phyloP scores from a whole-genome alignment of 352 stramenopile genomes.

The Elongisporangium prolatum region DNA sequence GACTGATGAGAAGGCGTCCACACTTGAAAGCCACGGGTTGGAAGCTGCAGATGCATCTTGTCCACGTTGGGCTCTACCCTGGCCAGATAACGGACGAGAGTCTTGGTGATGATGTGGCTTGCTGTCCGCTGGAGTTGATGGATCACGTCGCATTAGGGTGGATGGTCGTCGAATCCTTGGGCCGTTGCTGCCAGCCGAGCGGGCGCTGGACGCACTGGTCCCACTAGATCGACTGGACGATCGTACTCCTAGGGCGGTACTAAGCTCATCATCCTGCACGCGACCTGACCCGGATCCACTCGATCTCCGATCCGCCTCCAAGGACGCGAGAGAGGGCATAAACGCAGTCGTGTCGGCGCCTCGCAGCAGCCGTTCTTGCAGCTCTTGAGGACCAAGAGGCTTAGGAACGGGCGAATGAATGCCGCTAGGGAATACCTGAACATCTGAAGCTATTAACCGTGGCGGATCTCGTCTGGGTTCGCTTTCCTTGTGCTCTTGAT shows the following conservation, averaged over 20 bases:
- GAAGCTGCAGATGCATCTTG: background rate
- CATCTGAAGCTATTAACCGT: background rate
- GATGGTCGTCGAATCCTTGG: background rate
- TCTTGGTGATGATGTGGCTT: background rate
- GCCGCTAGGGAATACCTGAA: background rate
- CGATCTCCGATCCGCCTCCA: conserved; percentile 2
- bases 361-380: background rate
- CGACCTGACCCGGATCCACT: conserved; percentile 13
- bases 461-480: background rate
- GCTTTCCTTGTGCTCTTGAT: background rate
- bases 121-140: background rate
- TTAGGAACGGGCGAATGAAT: background rate
- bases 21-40: background rate
- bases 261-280: conserved; percentile 50
- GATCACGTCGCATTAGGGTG: background rate
- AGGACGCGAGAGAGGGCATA: conserved; percentile 6
- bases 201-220: conserved; percentile 3
- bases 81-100: background rate
- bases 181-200: background rate
- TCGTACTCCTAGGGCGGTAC: conserved; percentile 41
- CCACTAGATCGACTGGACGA: conserved; percentile 6
- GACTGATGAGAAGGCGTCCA: background rate
- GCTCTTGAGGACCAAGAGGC: background rate
- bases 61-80: background rate
- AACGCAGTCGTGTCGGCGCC: conserved; percentile 12